Conservation (phyloP, 352 stramenopile genomes). For the Nothophytophthora sp. region DNA sequence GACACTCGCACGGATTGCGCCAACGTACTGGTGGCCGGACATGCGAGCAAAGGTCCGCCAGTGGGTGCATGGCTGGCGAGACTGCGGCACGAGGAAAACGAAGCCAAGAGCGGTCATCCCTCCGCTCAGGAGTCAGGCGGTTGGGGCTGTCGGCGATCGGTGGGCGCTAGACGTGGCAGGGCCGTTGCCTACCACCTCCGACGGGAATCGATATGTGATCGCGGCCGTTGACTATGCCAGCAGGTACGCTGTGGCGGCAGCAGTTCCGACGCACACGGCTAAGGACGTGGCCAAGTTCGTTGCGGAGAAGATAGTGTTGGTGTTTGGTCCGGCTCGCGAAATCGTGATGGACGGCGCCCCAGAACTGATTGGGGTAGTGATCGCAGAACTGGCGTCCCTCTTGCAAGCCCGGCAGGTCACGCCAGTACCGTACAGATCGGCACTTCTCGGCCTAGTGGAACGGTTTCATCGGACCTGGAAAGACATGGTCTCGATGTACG, state of each 20-base stretch:
- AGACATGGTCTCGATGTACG: constrained; percentile 23
- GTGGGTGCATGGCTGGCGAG: constrained; percentile 12
- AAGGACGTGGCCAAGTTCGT: constrained; percentile 8
- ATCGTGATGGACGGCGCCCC: constrained; percentile 15
- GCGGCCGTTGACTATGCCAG: constrained; percentile 14
- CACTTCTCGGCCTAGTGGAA: constrained; percentile 10
- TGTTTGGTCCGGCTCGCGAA: constrained; percentile 11
- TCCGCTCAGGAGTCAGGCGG: constrained; percentile 4
- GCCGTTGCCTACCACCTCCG: neutral
- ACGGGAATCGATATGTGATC: constrained; percentile 12
- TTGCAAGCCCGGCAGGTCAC: constrained; percentile 10
- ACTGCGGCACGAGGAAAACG: constrained; percentile 17
- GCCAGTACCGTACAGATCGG: constrained; percentile 16
- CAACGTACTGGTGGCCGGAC: constrained; percentile 14
- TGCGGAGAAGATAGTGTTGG: neutral
- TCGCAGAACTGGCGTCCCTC: constrained; percentile 2
- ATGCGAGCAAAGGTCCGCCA: neutral
- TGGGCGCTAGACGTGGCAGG: constrained; percentile 15
- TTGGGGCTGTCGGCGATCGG: constrained; percentile 6
- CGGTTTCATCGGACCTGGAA: constrained; percentile 16
- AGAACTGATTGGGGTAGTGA: constrained; percentile 2
- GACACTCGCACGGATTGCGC: constrained; percentile 2
- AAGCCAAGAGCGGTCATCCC: constrained; percentile 4
- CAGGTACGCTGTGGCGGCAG: constrained; percentile 5
- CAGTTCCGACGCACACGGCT: neutral